Base-by-base conservation (phyloP, 176 grass and related monocot species). In the Oryza glumipatula region DNA sequence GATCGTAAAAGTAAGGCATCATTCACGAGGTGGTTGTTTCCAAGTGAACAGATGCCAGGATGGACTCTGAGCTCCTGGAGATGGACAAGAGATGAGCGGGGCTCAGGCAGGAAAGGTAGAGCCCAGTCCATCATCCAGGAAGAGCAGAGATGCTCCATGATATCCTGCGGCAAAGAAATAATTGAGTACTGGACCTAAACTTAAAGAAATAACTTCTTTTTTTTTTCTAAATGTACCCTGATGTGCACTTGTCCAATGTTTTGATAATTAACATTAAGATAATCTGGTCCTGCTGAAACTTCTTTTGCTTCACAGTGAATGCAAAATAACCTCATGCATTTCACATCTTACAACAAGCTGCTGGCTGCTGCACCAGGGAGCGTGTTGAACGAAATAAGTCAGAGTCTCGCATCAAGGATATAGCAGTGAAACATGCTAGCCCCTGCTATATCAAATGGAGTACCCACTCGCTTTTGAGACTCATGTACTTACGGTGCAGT, bases 111-210 rank as follows among this genome's bases (percentile, higher is more conserved):
- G 86, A 96, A 90, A 93, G 96, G 88, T 89, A 86, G 86, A 88
- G 88, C 84, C 84, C 90, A 92, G 74, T 88, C 79, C 96, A 98
- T 98, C 92, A 94, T 87, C 91, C 89, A 96, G 94, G 92, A 89
- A 74, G 87, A 91, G 89, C 89, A 94, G 86, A 84, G 74, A 61
- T 86, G 85, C 76, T 95, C 83, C 88, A 84, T 76, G 79, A 85
- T 84, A 90, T 94, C 96, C 96, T 94, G 94, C 96, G 91, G 76
- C 94, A 99, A 99, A 99, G 93, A 96, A 99, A 99, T 86, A 92
- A 88, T 90, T 99, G 96, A 98, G 96, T 94, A 91, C 51, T 63
- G 77, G 88, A 86, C 85, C 85, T 94, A 82, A 94, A 64, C 78
- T 79, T 82, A 67, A 94, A 92, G 77, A 88, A 92, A 92, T 80